Evolutionary conservation across 306 rosid genomes (phyloP).

Genomic region (Vigna hirtella): DNA sequence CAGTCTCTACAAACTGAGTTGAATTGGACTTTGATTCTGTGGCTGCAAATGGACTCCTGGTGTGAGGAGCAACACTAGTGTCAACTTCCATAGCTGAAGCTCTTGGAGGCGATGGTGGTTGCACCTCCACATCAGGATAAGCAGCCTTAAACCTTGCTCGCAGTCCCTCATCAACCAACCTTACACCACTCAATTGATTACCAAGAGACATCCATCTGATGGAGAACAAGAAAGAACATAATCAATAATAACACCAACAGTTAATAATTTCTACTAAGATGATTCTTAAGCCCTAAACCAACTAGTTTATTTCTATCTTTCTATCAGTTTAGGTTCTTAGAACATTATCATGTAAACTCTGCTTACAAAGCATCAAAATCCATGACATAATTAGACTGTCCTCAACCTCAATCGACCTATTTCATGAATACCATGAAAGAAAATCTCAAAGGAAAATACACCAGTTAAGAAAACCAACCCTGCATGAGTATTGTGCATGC

Average conservation of each 20-base stretch:
- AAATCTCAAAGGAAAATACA: conserved; percentile 4
- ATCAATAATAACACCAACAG: conserved; percentile 22
- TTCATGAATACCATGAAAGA: conserved; percentile 22
- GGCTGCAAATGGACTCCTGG: conserved; percentile 62
- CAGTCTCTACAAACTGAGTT: conserved; percentile 57
- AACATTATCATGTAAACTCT: conserved; percentile 18
- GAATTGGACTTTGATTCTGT: conserved; percentile 57
- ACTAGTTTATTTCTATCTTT: neutral
- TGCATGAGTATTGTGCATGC: conserved; percentile 99
- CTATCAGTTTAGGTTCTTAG: conserved; percentile 3
- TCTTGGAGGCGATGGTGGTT: conserved; percentile 90
- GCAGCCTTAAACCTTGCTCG: conserved; percentile 98
- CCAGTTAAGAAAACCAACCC: conserved; percentile 66
- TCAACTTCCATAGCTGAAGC: conserved; percentile 83
- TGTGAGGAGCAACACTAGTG: conserved; percentile 57
- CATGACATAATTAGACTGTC: conserved; percentile 10
- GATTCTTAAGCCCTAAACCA: conserved; percentile 11
- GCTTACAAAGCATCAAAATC: conserved; percentile 23
- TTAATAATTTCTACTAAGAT: neutral
- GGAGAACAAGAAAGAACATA: conserved; percentile 30
- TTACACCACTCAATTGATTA: conserved; percentile 87
- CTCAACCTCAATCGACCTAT: conserved; percentile 15
- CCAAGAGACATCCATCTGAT: conserved; percentile 99
- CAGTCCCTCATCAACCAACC: conserved; percentile 94
- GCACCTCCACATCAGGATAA: conserved; percentile 94